Evolutionary conservation across 192 early-diverging fungal genomes (phyloP), one percentile per base, ranked within the genome.

Genomic region (Backusella psychrophila): DNA sequence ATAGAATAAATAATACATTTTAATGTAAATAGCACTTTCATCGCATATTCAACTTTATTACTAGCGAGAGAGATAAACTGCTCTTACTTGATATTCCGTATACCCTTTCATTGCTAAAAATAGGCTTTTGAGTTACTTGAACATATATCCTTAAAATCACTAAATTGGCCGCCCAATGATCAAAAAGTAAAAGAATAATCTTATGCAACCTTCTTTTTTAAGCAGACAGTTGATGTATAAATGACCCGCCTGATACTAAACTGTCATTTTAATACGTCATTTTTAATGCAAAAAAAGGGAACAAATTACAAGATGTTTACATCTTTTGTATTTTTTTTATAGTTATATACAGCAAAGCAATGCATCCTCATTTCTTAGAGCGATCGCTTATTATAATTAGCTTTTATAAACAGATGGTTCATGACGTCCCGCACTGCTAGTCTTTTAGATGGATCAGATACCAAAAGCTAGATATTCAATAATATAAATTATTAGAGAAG

Each of bases 1-100:
- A 52, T 41, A 46, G 35, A 49, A 73, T 19, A 73, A 35, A 73
- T 14, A 56, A 38, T 23, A n/a, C n/a, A 73, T 39, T 23, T 59
- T 38, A 21, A 44, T 74, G 6, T 59, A 66, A 42, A 63, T 31
- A 73, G 6, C 17, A 17, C 49, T 53, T n/a, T n/a, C n/a, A 53
- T 53, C 2, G 17, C 12, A 39, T 8, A 39, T 39, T 9, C 38
- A 39, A 39, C 2, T 8, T 44, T 2, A 44, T 44, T 44, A 4
- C 3, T 44, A 17, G 1, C 33, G 3, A 44, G 42, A 44, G 15
- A 11, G 42, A 44, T 14, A 44, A 44, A 15, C 42, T 49, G 19
- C 4, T 44, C 12, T 5, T 44, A 14, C 15, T 44, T 17, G 3
- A 44, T 44, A 44, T 44, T 44, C 15, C 3, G 42, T 44, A 44